Evolutionary conservation across 495 filamentous ascomycete genomes (phyloP).

Genomic region (Hyphodiscus hymeniophilus): DNA sequence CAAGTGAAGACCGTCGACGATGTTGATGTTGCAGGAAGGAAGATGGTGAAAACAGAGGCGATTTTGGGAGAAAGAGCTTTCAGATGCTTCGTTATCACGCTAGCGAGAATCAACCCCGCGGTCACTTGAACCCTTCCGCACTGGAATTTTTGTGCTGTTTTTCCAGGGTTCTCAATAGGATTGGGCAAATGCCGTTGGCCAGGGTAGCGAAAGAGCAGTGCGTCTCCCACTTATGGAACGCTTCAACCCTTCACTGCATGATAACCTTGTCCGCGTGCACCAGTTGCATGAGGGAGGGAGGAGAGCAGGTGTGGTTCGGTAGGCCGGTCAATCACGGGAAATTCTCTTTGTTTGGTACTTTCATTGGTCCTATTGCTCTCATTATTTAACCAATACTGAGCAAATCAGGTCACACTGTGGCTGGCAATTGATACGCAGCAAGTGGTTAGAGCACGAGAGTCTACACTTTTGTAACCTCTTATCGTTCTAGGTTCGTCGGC

Average conservation of each 20-base stretch:
- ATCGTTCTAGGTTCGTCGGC: too few relatives aligned
- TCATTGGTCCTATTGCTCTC: conserved; percentile 6
- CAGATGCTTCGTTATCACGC: neutral
- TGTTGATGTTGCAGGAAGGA: conserved; percentile 1
- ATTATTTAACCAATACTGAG: conserved; percentile 3
- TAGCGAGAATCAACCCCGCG: neutral
- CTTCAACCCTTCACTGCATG: too few relatives aligned
- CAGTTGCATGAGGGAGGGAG: too few relatives aligned
- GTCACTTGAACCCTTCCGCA: neutral
- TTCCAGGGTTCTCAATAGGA: too few relatives aligned
- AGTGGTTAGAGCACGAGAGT: neutral
- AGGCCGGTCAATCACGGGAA: conserved; percentile 3
- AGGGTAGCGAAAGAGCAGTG: too few relatives aligned
- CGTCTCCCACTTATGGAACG: too few relatives aligned
- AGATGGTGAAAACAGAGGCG: conserved; percentile 8
- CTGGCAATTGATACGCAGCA: conserved; percentile 8
- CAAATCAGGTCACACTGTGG: neutral
- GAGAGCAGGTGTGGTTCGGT: too few relatives aligned
- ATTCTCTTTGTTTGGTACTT: neutral
- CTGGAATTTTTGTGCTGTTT: too few relatives aligned
- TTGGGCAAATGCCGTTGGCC: too few relatives aligned
- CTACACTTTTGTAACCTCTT: too few relatives aligned
- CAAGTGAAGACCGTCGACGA: conserved; percentile 9
- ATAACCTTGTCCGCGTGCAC: too few relatives aligned
- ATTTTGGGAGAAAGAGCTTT: conserved; percentile 6